Base-by-base conservation (phyloP, 345 rosid species). In the Gossypium australe region DNA sequence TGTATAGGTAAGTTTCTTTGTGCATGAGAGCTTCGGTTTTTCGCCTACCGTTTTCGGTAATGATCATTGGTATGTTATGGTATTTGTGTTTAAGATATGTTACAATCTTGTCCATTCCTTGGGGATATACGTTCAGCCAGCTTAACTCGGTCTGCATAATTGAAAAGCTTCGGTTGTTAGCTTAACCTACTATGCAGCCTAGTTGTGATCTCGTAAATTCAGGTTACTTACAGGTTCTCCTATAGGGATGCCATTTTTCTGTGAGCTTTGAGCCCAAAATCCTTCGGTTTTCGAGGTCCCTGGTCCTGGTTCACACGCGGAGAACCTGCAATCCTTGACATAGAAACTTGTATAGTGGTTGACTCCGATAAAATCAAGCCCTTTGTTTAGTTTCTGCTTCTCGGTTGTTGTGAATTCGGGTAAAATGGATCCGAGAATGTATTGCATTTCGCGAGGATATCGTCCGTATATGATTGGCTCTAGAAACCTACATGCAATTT, bases 291-390 rank as follows among this genome's bases (percentile, higher is more conserved):
- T 83, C 1, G 90, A 76, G 27, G 80, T 75, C 62, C 91, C 92
- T 20, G 70, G 24, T 51, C 89, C 92, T 22, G 84, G 82, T 48
- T 86, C 82, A 68, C 93, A 89, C 14, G 8, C 1, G 3, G 89
- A 73, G 74, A 77, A 82, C 17, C 84, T 58, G 84, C 97, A 89
- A 76, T 89, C 94, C 65, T 87, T 72, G 1, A 82, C 80, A 59
- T 88, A 89, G 79, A 75, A 82, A 81, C 89, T 80, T 0, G 79
- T 83, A n/a, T 91, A 91, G 60, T 89, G 90, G 72, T 91, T 91
- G 22, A 91, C 61, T 43, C 97, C 94, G n/a, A 89, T 84, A 75
- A 91, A 91, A 78, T 91, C 88, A 43, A 84, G 72, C 16, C 80
- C 83, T 3, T 62, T 77, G 58, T 73, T 76, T 66, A 84, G 79